These are phyloP conservation scores for maize (Zea mays) DNA, from an alignment of 176 grass and related monocot genomes.

Conservation along the genomic window Zm-B73-REFERENCE-NAM-5.0 NC_050105.1:139268501-139269000, in stretches of 20 bases:
- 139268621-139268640: background rate
- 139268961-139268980: no score
- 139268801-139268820: background rate
- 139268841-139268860: no score
- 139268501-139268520: background rate
- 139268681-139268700: background rate
- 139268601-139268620: slow-evolving; percentile 18
- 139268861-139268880: no score
- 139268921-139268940: no score
- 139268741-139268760: background rate
- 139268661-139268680: background rate
- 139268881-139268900: no score
- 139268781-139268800: background rate
- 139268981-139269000: no score
- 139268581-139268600: background rate
- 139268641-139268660: background rate
- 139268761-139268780: background rate
- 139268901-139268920: no score
- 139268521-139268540: background rate
- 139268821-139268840: background rate
- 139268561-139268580: background rate
- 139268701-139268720: background rate
- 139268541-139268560: background rate
- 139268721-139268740: background rate
- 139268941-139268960: no score